A percentile compares a stretch with the other conserved stretches of the same genome.
These are phyloP conservation scores for Sonneratia alba DNA, from an alignment of 345 rosid genomes.

Conservation along the genomic window DNA sequence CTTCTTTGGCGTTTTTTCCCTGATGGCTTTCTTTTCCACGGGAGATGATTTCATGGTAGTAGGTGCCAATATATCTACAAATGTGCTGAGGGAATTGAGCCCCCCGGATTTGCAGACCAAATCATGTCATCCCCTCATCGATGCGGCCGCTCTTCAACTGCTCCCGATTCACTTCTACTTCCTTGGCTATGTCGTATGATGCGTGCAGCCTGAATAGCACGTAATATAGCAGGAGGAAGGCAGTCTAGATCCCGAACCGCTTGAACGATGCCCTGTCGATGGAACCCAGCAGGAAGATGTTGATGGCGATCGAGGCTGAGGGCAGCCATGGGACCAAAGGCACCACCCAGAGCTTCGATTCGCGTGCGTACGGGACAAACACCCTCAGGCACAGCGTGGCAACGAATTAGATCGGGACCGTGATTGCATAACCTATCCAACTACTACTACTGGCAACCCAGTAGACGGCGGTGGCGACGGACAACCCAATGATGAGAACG, in stretches of 20 bases:
- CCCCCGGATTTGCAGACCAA: not conserved
- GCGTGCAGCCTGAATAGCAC: slow-evolving; percentile 24
- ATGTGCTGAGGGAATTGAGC: not conserved
- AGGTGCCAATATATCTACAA: not conserved
- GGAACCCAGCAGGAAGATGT: slow-evolving; percentile 73
- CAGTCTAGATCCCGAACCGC: slow-evolving; percentile 52
- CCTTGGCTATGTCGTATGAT: slow-evolving; percentile 23
- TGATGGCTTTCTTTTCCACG: too few relatives aligned
- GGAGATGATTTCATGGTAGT: too few relatives aligned
- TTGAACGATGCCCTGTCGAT: slow-evolving; percentile 40
- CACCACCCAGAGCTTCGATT: slow-evolving; percentile 72
- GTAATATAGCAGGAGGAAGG: slow-evolving; percentile 23
- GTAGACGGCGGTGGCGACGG: slow-evolving; percentile 19
- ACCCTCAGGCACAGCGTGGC: slow-evolving; percentile 17
- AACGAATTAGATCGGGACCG: slow-evolving; percentile 24
- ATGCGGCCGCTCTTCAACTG: too few relatives aligned
- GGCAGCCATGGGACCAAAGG: slow-evolving; percentile 90
- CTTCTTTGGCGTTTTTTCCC: too few relatives aligned
- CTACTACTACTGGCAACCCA: slow-evolving; percentile 20
- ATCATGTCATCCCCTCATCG: not conserved
- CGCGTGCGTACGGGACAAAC: slow-evolving; percentile 52
- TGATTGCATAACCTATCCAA: slow-evolving; percentile 29
- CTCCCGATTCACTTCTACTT: slow-evolving; percentile 24
- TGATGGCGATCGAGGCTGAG: too few relatives aligned
- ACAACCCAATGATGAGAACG: slow-evolving; percentile 23